These are phyloP conservation scores for Musa balbisiana DNA, from an alignment of 202 grass and related monocot genomes.

Conservation along the genomic window DNA sequence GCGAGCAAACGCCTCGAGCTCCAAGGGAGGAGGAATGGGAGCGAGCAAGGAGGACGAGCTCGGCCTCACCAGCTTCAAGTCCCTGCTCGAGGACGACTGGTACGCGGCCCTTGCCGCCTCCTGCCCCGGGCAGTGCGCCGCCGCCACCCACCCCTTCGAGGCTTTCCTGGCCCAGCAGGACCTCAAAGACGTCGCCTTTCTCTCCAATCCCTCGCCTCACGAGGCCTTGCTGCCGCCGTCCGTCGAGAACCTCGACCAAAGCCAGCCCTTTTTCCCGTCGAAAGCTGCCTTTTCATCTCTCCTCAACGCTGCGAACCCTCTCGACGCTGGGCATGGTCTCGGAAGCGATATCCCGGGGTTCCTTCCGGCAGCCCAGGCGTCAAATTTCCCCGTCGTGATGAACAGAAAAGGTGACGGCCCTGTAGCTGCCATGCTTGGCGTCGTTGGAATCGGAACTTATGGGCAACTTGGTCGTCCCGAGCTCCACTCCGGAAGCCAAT, in stretches of 20 bases:
- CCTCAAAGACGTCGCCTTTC: slow-evolving; percentile 1
- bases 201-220: background rate
- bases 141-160: background rate
- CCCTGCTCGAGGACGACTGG: slow-evolving; percentile 7
- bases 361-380: background rate
- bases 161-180: background rate
- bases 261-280: background rate
- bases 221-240: background rate
- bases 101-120: background rate
- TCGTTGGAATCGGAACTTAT: background rate
- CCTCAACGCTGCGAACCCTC: background rate
- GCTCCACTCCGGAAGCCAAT: background rate
- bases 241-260: background rate
- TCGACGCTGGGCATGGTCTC: background rate
- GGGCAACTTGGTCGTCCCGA: background rate
- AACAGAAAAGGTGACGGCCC: background rate
- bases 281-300: background rate
- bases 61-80: background rate
- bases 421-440: background rate
- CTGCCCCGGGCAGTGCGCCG: background rate
- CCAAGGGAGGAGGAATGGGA: background rate
- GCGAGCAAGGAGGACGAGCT: background rate
- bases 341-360: background rate
- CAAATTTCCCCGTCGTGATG: background rate
- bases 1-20: background rate